Evolutionary conservation across 2,329 filamentous ascomycete species (phyloP), one percentile per base, ranked within the genome.

Genomic region (Trichoderma arundinaceum): DNA sequence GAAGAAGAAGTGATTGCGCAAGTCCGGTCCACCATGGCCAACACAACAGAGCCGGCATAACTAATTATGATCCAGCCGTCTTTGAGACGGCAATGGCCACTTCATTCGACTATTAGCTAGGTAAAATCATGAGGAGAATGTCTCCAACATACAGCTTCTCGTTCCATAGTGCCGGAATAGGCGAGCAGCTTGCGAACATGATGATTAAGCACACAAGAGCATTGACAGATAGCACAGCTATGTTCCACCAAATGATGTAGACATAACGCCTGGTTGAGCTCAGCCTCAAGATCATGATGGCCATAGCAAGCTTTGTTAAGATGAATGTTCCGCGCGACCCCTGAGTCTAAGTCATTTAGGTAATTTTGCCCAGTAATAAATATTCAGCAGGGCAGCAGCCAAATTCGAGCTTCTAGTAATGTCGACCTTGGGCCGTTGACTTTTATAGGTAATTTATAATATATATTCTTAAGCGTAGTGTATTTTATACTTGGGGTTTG

Each of bases 21-120:
- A 13, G 41, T 48, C 57, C 44, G 49, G 33, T 60, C 57, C n/a
- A 41, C 41, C 3, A 41, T 48, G 33, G 41, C 57, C 7, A 46
- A 33, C 33, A 60, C 44, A 8, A 41, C 43, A 6, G 57, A 46
- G 17, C 57, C 57, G 44, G 32, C 41, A 7, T 60, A 60, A 32
- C 57, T 60, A n/a, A 60, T 60, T 17, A 49, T 60, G 57, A 60
- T 46, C 57, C 57, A 60, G 7, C 57, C 57, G 17, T 49, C 4
- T 7, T 53, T 35, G 32, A 53, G 32, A 12, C 44, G 57, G 33
- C 57, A 41, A 43, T 17, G 33, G 57, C 57, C 43, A 39, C 35
- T 35, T 49, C 35, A 28, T 15, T n/a, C n/a, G 2, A 3, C n/a
- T 32, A 19, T 60, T 38, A 60, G 57, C 3, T 39, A 28, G n/a